Evolutionary conservation across 2,329 filamentous ascomycete species (phyloP), one percentile per base, ranked within the genome.

Genomic region (Colletotrichum lentis): DNA sequence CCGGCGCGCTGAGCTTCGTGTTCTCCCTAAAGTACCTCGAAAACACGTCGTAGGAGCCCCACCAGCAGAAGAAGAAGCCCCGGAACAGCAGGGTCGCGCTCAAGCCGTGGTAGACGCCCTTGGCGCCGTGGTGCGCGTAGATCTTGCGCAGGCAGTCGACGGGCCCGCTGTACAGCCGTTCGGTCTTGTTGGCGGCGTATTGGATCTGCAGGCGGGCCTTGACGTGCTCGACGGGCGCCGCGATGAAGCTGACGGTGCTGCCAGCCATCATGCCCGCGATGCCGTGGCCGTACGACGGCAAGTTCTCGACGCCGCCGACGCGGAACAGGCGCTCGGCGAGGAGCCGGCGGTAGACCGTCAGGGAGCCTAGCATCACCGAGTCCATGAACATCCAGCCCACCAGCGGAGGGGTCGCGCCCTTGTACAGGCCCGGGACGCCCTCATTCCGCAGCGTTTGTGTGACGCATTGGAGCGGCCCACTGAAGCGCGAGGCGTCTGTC

Each of bases 381-480:
- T 99, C 96, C 95, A 98, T 98, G 75, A 96, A 93, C 68, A 98
- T 97, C 96, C 96, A 98, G 73, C 96, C 96, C 59, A 97, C 88
- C 56, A 98, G 84, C 60, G 96, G 96, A 64, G 95, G 95, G 35
- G 92, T 93, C 12, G 94, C 94, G 74, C 95, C 94, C 82, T 98
- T 99, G 85, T 98, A 99, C 49, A 99, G 83, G 3, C 93, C 96
- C 58, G 85, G 81, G 54, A 96, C 80, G 55, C 95, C 95, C 79
- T 99, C 96, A 76, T 94, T 91, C 69, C 91, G 88, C 35, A 98
- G 72, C 11, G 96, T 99, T 77, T 95, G 90, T 64, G 91, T 79
- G 11, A 97, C 82, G 76, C 96, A 98, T 78, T 97, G 90, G 39
- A 97, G 78, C 0, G 96, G 94, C 0, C 96, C 96, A 71, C 84